Conservation (phyloP, 2,329 filamentous ascomycete genomes). For the Ustulina deusta region DNA sequence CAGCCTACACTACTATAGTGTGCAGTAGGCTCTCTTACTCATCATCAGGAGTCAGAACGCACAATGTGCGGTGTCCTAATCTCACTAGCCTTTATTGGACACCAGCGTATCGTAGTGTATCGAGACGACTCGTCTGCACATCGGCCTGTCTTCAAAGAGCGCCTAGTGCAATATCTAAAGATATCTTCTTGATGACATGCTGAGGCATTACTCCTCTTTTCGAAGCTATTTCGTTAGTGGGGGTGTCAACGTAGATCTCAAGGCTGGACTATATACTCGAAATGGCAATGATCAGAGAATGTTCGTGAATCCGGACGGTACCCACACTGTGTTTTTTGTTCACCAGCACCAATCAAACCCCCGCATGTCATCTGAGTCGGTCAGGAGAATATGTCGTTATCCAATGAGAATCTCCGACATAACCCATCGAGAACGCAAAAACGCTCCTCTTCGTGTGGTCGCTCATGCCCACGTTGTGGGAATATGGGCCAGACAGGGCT, state of each 20-base stretch:
- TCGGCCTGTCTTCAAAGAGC: neutral
- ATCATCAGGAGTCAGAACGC: neutral
- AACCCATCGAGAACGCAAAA: neutral
- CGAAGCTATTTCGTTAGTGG: neutral
- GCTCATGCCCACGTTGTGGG: neutral
- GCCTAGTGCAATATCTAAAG: constrained; percentile 2
- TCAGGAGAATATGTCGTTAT: neutral
- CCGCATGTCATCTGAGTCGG: neutral
- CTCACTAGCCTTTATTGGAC: too few relatives aligned
- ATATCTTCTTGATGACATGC: constrained; percentile 14
- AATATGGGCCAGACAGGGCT: constrained; percentile 24
- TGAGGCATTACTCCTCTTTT: neutral
- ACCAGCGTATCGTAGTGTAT: too few relatives aligned
- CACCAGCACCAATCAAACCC: neutral
- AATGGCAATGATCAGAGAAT: constrained; percentile 6
- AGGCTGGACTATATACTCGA: neutral
- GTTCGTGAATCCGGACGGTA: constrained; percentile 16
- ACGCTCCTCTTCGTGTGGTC: constrained; percentile 1
- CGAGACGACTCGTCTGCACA: neutral
- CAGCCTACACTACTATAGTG: neutral
- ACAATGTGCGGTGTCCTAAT: neutral
- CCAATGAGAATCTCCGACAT: too few relatives aligned
- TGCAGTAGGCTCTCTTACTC: neutral
- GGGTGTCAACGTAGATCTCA: neutral
- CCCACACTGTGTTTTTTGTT: neutral